A percentile compares a stretch with the other conserved stretches of the same genome.
These are phyloP conservation scores for Dothidotthia symphoricarpi DNA, from an alignment of 2,329 filamentous ascomycete genomes.

Conservation along the genomic window DNA sequence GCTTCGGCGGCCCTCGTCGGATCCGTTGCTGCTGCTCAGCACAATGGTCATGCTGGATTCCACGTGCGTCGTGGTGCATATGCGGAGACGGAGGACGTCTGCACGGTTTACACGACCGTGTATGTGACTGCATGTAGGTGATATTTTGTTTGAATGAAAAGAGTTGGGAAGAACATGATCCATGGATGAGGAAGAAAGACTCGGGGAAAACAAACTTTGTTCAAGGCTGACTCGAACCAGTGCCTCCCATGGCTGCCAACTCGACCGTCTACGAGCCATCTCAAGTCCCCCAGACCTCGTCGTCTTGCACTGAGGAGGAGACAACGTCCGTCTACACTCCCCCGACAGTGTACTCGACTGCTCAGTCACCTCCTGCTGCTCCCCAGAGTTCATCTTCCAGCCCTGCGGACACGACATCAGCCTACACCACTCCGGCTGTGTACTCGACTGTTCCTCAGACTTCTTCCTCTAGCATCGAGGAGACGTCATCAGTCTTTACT, in stretches of 20 bases:
- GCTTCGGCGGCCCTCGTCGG: slow-evolving; percentile 58
- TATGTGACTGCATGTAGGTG: slow-evolving; percentile 50
- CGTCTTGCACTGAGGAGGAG: slow-evolving; percentile 73
- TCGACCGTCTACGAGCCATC: slow-evolving; percentile 25
- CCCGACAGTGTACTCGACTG: too few relatives aligned
- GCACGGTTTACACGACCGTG: slow-evolving; percentile 68
- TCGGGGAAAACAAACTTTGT: too few relatives aligned
- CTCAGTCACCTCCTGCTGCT: slow-evolving; percentile 37
- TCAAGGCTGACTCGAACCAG: slow-evolving; percentile 16
- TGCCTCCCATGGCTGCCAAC: slow-evolving; percentile 27
- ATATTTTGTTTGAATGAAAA: not conserved
- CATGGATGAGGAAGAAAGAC: not conserved
- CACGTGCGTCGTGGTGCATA: slow-evolving; percentile 53
- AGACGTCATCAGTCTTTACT: slow-evolving; percentile 55
- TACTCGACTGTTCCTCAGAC: too few relatives aligned
- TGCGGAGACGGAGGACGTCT: slow-evolving; percentile 57
- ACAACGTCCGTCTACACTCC: slow-evolving; percentile 53
- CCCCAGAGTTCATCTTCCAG: slow-evolving; percentile 75
- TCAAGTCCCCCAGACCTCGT: slow-evolving; percentile 49
- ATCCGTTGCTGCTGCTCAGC: slow-evolving; percentile 57
- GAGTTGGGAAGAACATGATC: not conserved
- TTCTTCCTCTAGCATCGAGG: slow-evolving; percentile 75
- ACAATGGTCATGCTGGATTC: slow-evolving; percentile 63
- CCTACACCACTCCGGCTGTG: slow-evolving; percentile 50
- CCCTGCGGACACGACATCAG: slow-evolving; percentile 63